Evolutionary conservation across 2,329 filamentous ascomycete genomes (phyloP).

Genomic region (Teratosphaeriaceae sp.): DNA sequence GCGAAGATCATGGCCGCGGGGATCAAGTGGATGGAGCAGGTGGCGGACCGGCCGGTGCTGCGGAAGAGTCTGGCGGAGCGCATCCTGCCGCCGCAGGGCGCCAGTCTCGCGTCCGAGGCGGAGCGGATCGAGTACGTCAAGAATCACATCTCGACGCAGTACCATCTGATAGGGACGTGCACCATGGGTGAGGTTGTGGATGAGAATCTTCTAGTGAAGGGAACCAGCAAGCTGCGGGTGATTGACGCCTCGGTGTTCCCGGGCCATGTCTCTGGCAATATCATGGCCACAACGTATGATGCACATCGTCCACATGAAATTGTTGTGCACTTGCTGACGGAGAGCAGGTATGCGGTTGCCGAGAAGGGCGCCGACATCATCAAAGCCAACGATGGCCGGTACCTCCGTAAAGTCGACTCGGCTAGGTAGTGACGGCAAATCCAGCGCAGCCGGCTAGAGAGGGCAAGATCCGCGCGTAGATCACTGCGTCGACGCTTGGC

Average conservation of each 20-base stretch:
- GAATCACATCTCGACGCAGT: constrained; percentile 24
- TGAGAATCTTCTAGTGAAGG: constrained; percentile 30
- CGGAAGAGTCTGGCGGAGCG: constrained; percentile 33
- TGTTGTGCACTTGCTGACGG: no score
- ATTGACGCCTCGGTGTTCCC: constrained; percentile 31
- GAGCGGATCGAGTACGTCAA: constrained; percentile 19
- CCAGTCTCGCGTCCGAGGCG: constrained; percentile 18
- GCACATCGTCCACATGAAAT: no score
- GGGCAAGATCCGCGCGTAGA: background rate
- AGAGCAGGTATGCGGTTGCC: constrained; percentile 18
- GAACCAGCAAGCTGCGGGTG: constrained; percentile 30
- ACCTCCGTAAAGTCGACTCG: constrained; percentile 10
- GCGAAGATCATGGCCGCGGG: constrained; percentile 32
- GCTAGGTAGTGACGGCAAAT: background rate
- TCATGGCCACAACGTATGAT: constrained; percentile 20
- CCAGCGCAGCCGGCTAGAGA: no score
- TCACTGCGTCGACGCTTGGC: background rate
- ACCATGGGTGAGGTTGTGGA: constrained; percentile 40
- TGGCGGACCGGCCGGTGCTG: constrained; percentile 38
- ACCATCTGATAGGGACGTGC: constrained; percentile 36
- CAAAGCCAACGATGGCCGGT: constrained; percentile 17
- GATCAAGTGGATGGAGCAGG: constrained; percentile 34
- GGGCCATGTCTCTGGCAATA: constrained; percentile 25
- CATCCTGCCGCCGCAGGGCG: constrained; percentile 24
- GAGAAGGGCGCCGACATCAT: constrained; percentile 1